Evolutionary conservation across 768 basidiomycete species (phyloP).

Genomic region (Leucosporidium yakuticum): DNA sequence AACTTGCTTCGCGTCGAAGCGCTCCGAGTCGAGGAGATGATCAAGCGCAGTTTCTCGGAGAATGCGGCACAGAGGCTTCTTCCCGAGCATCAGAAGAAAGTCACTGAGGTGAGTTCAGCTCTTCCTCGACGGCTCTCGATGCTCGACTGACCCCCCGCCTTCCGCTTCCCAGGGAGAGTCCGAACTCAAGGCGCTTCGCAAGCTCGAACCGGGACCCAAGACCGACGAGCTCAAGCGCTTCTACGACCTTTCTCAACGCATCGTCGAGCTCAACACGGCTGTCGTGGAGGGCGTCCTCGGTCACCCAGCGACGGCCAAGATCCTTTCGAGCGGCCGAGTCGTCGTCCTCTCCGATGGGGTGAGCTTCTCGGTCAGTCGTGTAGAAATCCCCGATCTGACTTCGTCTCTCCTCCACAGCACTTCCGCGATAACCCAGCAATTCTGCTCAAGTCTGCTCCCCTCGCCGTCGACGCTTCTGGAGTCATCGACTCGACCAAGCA

Average conservation of each 20-base stretch:
- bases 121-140: background rate
- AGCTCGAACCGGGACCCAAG: conserved; percentile 26
- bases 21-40: conserved; percentile 96
- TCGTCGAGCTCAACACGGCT: conserved; percentile 58
- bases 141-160: background rate
- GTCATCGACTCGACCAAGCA: conserved; percentile 32
- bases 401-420: conserved; percentile 12
- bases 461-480: conserved; percentile 21
- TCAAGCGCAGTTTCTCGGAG: conserved; percentile 97
- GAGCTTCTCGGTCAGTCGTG: conserved; percentile 38
- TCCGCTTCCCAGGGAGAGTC: conserved; percentile 27
- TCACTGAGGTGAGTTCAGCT: conserved; percentile 59
- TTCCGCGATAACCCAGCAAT: conserved; percentile 34
- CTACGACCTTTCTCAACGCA: conserved; percentile 64
- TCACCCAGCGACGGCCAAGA: conserved; percentile 62
- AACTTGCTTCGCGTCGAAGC: conserved; percentile 95
- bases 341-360: conserved; percentile 78
- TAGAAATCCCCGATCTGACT: no score
- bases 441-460: conserved; percentile 32
- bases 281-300: conserved; percentile 58
- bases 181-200: conserved; percentile 28
- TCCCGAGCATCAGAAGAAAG: conserved; percentile 86
- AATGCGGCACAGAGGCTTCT: conserved; percentile 86
- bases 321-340: conserved; percentile 66
- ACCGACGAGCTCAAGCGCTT: conserved; percentile 63